Percentiles rank a stretch among this genome's conserved stretches.
These are phyloP conservation scores for Parmelia sp. DNA, from an alignment of 495 filamentous ascomycete species.

Conservation along the genomic window DNA sequence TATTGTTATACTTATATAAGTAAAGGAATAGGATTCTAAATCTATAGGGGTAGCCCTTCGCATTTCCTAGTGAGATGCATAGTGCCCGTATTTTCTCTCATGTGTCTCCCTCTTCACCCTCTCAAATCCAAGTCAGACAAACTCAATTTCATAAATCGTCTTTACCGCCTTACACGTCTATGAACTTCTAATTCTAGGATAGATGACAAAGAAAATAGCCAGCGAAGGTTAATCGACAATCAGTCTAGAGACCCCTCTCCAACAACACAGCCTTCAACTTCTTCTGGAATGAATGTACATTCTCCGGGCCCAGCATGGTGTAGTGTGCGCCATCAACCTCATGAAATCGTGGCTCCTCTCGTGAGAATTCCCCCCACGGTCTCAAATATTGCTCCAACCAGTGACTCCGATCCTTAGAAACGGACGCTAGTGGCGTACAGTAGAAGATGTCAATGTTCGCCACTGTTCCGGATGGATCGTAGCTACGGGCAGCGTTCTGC, in stretches of 20 bases:
- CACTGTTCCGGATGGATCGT: neutral
- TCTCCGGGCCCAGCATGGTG: constrained; percentile 36
- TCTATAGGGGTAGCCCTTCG: too few relatives aligned
- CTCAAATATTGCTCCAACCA: neutral
- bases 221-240: neutral
- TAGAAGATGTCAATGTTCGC: neutral
- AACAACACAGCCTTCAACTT: constrained; percentile 24
- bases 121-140: too few relatives aligned
- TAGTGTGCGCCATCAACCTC: constrained; percentile 37
- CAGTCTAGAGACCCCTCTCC: neutral
- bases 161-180: too few relatives aligned
- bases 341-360: constrained; percentile 27
- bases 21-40: too few relatives aligned
- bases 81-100: too few relatives aligned
- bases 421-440: neutral
- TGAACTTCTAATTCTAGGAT: too few relatives aligned
- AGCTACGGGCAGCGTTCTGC: neutral
- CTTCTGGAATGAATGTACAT: constrained; percentile 32
- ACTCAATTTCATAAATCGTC: too few relatives aligned
- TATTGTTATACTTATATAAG: too few relatives aligned
- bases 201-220: too few relatives aligned
- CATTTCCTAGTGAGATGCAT: too few relatives aligned
- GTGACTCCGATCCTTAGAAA: neutral
- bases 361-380: constrained; percentile 7
- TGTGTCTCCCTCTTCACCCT: too few relatives aligned